These are phyloP conservation scores for Gastrolobium villosum DNA, from an alignment of 306 rosid species.

Conservation along the genomic window DNA sequence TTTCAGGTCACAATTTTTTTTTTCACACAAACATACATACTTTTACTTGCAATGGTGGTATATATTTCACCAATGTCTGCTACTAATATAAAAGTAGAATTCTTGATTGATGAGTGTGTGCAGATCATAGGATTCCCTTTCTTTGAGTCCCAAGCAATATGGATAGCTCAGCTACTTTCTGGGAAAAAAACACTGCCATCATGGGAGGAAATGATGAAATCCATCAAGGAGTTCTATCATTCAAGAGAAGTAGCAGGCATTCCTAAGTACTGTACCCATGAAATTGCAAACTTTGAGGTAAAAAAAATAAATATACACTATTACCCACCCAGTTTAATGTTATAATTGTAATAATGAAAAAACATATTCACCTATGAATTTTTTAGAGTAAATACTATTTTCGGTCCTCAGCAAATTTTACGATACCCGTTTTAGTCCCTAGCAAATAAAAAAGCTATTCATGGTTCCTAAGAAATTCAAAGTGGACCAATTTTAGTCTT, in stretches of 20 bases:
- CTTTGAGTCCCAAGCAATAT: constrained; percentile 97
- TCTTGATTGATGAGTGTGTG: constrained; percentile 41
- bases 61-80: not conserved
- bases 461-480: no score
- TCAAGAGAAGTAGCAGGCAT: constrained; percentile 79
- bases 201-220: constrained; percentile 88
- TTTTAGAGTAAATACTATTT: no score
- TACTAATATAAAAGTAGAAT: constrained; percentile 23
- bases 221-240: constrained; percentile 81
- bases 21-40: not conserved
- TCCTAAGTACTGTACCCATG: constrained; percentile 81
- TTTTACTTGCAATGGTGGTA: constrained; percentile 11
- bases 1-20: not conserved
- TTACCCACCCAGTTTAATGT: constrained; percentile 5
- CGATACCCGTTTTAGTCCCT: no score
- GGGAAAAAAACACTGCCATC: constrained; percentile 89
- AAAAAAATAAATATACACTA: constrained; percentile 34
- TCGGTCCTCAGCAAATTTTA: no score
- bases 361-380: no score
- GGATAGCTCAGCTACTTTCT: constrained; percentile 94
- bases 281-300: constrained; percentile 83
- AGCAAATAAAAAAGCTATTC: no score
- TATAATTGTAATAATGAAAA: constrained; percentile 16
- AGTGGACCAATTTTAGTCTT: no score
- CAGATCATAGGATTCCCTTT: constrained; percentile 96